A percentile compares a stretch with the other conserved stretches of the same genome.
phyloP scores from a whole-genome alignment of 2,329 filamentous ascomycete species.

The Calonectria hongkongensis region DNA sequence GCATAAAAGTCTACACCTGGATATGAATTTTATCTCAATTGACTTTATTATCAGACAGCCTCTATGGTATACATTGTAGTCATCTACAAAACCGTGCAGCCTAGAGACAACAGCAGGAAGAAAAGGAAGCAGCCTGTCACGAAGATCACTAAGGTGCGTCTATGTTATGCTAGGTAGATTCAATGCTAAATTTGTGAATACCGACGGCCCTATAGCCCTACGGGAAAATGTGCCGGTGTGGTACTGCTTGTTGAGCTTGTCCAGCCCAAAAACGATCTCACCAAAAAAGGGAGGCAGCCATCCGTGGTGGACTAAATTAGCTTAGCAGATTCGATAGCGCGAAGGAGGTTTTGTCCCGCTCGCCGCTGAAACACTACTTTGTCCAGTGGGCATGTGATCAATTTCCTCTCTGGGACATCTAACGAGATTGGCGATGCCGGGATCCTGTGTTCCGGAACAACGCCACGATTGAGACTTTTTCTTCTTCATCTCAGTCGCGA shows the following conservation, averaged over 20 bases:
- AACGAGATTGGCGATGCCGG: neutral
- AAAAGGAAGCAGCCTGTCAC: neutral
- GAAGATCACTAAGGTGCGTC: neutral
- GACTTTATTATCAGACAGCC: no score
- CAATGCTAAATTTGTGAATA: neutral
- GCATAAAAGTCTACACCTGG: no score
- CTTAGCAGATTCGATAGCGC: neutral
- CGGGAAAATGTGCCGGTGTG: neutral
- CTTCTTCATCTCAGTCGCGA: neutral
- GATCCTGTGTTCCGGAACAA: neutral
- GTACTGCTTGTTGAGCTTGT: neutral
- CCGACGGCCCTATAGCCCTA: neutral
- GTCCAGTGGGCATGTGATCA: neutral
- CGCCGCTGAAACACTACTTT: neutral
- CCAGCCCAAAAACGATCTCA: neutral
- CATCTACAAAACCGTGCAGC: no score
- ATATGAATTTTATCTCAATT: no score
- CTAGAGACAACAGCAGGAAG: no score
- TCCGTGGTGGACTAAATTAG: neutral
- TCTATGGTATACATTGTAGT: no score
- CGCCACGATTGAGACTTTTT: neutral
- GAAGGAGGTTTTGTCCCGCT: neutral
- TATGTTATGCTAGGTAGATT: neutral
- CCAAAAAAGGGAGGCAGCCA: neutral
- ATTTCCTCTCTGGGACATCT: neutral